A percentile compares a stretch with the other conserved stretches of the same genome.
These are phyloP conservation scores for Penicillium dipodomyicola DNA, from an alignment of 495 filamentous ascomycete genomes.

Conservation along the genomic window DNA sequence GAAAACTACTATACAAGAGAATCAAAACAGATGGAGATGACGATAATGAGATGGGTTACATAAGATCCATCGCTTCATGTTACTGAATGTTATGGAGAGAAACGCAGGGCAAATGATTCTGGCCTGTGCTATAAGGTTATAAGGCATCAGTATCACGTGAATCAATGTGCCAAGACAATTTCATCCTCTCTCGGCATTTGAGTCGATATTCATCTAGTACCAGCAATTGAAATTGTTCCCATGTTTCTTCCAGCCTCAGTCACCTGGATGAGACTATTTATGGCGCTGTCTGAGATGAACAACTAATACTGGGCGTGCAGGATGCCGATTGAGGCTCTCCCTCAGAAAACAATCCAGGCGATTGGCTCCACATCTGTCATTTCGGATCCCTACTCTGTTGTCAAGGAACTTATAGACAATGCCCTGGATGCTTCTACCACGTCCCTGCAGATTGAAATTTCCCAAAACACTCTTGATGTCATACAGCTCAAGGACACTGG, in stretches of 20 bases:
- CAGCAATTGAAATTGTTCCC: not conserved
- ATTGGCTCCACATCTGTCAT: constrained; percentile 74
- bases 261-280: not conserved
- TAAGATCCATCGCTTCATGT: no score
- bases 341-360: constrained; percentile 58
- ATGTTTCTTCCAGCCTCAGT: not conserved
- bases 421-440: constrained; percentile 79
- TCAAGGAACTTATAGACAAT: constrained; percentile 94
- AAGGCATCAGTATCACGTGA: not conserved
- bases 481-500: constrained; percentile 93
- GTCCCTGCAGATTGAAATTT: constrained; percentile 69
- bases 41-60: no score
- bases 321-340: constrained; percentile 68
- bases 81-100: no score
- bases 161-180: not conserved
- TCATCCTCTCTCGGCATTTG: not conserved
- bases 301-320: constrained; percentile 16
- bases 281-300: constrained; percentile 9
- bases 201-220: not conserved
- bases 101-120: no score
- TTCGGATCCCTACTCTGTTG: constrained; percentile 65
- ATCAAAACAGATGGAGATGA: no score
- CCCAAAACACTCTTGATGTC: constrained; percentile 71
- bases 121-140: not conserved
- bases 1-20: no score